phyloP scores from a whole-genome alignment of 73 alveolate genomes.

The Paramecium pentaurelia region DNA sequence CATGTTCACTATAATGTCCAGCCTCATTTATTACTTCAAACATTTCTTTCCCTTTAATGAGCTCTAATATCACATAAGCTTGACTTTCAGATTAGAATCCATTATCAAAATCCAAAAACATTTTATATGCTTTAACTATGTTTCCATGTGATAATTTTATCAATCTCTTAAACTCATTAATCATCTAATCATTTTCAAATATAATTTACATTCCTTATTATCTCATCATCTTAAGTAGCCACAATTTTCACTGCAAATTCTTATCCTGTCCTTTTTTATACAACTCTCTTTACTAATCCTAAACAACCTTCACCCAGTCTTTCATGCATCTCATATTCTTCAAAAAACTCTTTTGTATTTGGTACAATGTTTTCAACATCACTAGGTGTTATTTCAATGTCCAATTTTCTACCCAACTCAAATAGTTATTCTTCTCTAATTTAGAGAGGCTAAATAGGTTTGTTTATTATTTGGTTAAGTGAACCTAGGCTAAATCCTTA shows the following conservation, averaged over 20 bases:
- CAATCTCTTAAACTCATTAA: slow-evolving; percentile 49
- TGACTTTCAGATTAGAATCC: slow-evolving; percentile 51
- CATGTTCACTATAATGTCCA: slow-evolving; percentile 53
- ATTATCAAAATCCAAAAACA: slow-evolving; percentile 35
- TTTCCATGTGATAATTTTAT: slow-evolving; percentile 38
- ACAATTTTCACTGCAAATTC: slow-evolving; percentile 58
- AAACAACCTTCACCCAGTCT: slow-evolving; percentile 62
- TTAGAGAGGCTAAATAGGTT: not conserved
- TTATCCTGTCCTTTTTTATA: not conserved
- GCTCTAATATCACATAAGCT: slow-evolving; percentile 44
- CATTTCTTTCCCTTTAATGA: slow-evolving; percentile 59
- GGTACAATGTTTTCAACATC: slow-evolving; percentile 10
- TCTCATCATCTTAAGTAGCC: slow-evolving; percentile 59
- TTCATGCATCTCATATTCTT: slow-evolving; percentile 51
- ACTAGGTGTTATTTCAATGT: not conserved
- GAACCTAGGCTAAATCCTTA: not conserved
- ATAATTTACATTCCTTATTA: not conserved
- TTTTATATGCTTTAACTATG: slow-evolving; percentile 56
- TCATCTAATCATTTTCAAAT: slow-evolving; percentile 1
- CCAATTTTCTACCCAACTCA: not conserved
- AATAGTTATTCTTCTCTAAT: not conserved
- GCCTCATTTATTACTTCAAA: slow-evolving; percentile 53
- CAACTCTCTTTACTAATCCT: slow-evolving; percentile 57
- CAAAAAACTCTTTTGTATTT: not conserved
- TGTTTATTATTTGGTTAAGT: not conserved